Conservation (phyloP, 83 land plant species). For the Picea engelmannii region DNA sequence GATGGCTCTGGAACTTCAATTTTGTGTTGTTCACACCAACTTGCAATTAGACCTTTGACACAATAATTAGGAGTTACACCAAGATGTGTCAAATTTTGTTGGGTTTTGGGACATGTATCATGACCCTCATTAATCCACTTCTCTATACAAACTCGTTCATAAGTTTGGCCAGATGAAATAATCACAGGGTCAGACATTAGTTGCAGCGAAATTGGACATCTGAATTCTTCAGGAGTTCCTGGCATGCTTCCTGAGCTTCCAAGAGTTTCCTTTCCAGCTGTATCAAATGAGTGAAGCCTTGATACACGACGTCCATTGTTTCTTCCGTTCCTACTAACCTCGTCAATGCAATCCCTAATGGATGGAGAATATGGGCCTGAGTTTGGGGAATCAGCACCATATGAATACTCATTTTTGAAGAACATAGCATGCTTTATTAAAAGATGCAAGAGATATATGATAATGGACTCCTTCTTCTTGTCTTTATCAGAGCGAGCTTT, state of each 20-base stretch:
- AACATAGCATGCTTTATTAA: conserved; percentile 75
- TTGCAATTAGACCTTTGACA: conserved; percentile 86
- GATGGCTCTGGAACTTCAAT: conserved; percentile 66
- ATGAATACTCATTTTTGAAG: conserved; percentile 60
- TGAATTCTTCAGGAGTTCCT: conserved; percentile 76
- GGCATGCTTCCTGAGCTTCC: conserved; percentile 44
- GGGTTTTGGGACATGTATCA: conserved; percentile 91
- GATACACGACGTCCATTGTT: conserved; percentile 45
- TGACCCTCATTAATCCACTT: conserved; percentile 92
- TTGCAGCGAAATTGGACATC: conserved; percentile 94
- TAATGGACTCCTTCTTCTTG: conserved; percentile 83
- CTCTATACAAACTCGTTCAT: conserved; percentile 86
- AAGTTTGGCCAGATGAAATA: conserved; percentile 92
- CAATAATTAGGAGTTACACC: conserved; percentile 83
- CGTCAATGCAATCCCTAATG: conserved; percentile 35
- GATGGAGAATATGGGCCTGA: conserved; percentile 78
- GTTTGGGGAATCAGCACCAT: conserved; percentile 72
- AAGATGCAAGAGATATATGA: conserved; percentile 74
- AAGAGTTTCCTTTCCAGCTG: conserved; percentile 22
- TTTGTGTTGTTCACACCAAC: conserved; percentile 90
- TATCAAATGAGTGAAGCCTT: conserved; percentile 50
- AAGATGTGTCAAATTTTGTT: conserved; percentile 72
- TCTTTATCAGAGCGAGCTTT: conserved; percentile 80
- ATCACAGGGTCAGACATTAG: conserved; percentile 95
- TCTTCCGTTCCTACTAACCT: conserved; percentile 21